Base-by-base conservation (phyloP, 176 grass and related monocot genomes). In the Olyra latifolia region DNA sequence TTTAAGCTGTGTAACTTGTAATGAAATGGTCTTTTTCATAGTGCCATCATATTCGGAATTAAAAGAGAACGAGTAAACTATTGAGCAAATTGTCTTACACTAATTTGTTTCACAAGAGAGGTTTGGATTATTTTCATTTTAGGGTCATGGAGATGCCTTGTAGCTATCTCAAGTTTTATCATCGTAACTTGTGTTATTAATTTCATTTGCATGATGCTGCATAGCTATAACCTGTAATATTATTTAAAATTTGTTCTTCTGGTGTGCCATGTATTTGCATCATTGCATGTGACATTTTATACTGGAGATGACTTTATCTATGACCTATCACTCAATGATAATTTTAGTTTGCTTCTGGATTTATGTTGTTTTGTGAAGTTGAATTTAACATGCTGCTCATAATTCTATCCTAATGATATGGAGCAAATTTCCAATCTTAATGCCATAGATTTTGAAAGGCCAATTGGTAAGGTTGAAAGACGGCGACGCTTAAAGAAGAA, bases 401-500 rank as follows among this genome's bases (percentile, higher is more conserved):
- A 53, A 22, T 69, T 74, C 24, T 9, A 54, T 64, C 10, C 8
- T 62, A 56, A 4, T 70, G 46, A 62, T 55, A 56, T 62, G 42
- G 84, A 20, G 25, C 74, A 58, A 77, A 30, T 63, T 71, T 80
- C 15, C 44, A 49, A 69, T 81, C 6, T 63, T 76, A 48, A 10
- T 85, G 57, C 23, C 60, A 66, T 41, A 88, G 80, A 17, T 64
- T 54, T 11, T 87, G 47, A 72, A 56, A 66, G 72, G 76, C 14
- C 41, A 14, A 62, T 66, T 62, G 19, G 0, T 52, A 83, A 76
- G 27, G 71, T 54, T 71, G 48, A 69, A 85, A 81, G 24, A 76
- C 27, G 9, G 25, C 56, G 56, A 2, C 64, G 39, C 46, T 81
- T 94, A 71, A 93, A 81, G 70, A 94, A 91, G 71, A 89, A 91